Percentiles rank a stretch among this genome's conserved stretches.
Evolutionary conservation across 768 basidiomycete species (phyloP).

Genomic region (Fistulinella prunicolor): DNA sequence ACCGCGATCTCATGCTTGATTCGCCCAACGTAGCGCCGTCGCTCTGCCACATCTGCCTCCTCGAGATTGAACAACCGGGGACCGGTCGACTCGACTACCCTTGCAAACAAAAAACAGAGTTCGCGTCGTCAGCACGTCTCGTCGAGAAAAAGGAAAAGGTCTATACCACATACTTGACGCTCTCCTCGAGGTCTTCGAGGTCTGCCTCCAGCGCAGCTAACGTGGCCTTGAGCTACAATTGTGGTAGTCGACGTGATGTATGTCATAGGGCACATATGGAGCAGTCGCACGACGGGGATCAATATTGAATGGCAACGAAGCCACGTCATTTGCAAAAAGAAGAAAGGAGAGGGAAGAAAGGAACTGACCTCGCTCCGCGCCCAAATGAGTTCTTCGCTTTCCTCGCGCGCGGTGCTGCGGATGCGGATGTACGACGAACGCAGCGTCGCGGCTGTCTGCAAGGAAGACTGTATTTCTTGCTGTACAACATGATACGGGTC

Average conservation of each 20-base stretch:
- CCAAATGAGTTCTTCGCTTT: constrained; percentile 79
- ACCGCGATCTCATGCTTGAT: constrained; percentile 81
- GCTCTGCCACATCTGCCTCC: constrained; percentile 68
- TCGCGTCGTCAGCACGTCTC: constrained; percentile 2
- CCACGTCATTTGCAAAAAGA: too few relatives aligned
- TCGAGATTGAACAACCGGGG: constrained; percentile 82
- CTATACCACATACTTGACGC: constrained; percentile 65
- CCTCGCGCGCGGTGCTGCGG: constrained; percentile 66
- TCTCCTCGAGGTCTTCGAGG: constrained; percentile 90
- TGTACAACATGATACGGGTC: constrained; percentile 90
- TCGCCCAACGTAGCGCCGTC: constrained; percentile 72
- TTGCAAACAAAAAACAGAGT: constrained; percentile 28
- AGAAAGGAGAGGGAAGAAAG: too few relatives aligned
- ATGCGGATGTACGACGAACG: constrained; percentile 77
- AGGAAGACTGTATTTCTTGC: constrained; percentile 73
- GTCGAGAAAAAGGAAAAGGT: background rate
- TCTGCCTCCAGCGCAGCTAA: constrained; percentile 81
- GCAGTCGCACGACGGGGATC: too few relatives aligned
- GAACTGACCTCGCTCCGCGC: constrained; percentile 67
- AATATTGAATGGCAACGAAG: too few relatives aligned
- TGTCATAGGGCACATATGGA: too few relatives aligned
- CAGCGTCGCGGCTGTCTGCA: constrained; percentile 69
- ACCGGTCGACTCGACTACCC: constrained; percentile 85
- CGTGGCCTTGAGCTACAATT: constrained; percentile 74
- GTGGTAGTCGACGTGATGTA: too few relatives aligned